Base-by-base conservation (phyloP, 345 rosid species). In the Balakata baccata region DNA sequence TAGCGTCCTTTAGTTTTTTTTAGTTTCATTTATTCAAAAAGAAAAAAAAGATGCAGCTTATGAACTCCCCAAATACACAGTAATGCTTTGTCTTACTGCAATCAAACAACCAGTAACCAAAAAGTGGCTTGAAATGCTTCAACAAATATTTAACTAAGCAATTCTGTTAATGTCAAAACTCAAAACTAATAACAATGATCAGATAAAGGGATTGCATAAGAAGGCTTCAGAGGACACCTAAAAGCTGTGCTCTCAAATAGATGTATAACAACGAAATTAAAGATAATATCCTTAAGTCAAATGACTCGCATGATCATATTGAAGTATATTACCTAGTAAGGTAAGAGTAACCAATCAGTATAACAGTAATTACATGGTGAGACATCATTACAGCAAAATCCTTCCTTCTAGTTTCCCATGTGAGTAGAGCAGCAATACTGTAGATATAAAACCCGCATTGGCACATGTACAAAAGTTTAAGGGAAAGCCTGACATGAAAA, bases 361-460 rank as follows among this genome's bases (percentile, higher is more conserved):
- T 16, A 79, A 88, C 92, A 12, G 99, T 90, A 73, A 93, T 86
- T 53, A 95, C 86, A 91, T 96, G 99, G 85, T 96, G 99, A 73
- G 98, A 89, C 97, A 93, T 96, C 99, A 93, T 96, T 50, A 96
- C 98, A 75, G 92, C 68, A 80, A 93, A 92, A 84, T 96, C 99
- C 74, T 96, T 95, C 78, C 99, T 85, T 82, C 95, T 89, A 34
- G 97, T 95, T 81, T 95, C 99, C 99, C 99, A 91, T 11, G 78
- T 76, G 74, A 91, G 88, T 66, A 96, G 91, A 6, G 99, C 98
- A 76, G 88, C 93, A 75, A 91, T 87, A 83, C 88, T 89, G 72
- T 86, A 90, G 60, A 84, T 66, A 84, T 93, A 90, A 84, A 96
- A 93, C 52, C 99, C 99, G 64, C 96, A 91, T 81, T 93, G 93